Base-by-base conservation (phyloP, 2,329 filamentous ascomycete genomes). In the Sporothrix brasiliensis region DNA sequence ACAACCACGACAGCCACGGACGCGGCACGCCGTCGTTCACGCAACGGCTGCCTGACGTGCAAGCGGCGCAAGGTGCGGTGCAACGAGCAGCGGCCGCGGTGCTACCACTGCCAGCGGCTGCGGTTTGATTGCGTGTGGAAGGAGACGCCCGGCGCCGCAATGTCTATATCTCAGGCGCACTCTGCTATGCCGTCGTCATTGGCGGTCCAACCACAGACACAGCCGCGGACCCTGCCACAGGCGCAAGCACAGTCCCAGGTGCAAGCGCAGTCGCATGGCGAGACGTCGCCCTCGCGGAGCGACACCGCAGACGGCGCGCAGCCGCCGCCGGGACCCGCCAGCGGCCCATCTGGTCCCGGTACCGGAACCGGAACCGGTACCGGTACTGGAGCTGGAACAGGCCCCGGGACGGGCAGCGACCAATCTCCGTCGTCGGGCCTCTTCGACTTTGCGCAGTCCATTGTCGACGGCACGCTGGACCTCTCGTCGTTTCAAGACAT, bases 371-470 rank as follows among this genome's bases (percentile, higher is more conserved):
- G 34, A 34, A 34, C 34, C 34, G 34, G 34, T 6, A 9, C 34
- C 6, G 34, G 34, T 6, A 9, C 34, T 9, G 34, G 34, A 34
- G 6, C 34, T 9, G 34, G 34, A 34, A 34, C 34, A 34, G 34
- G 34, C 34, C 34, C 34, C 34, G 34, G 34, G 14, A 49, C 27
- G 1, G 41, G 61, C n/a, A 19, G 16, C 24, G 41, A 50, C 5
- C 41, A 49, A 2, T 27, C 61, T 44, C 44, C n/a, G 9, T 65
- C 61, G 11, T 65, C 61, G 41, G 47, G 44, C 44, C 19, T 61
- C 9, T 61, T 61, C 24, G 58, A 61, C 39, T 61, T 61, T 61
- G 58, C 58, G n/a, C 58, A 61, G 58, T 61, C 58, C 39, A 61
- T 61, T 27, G 58, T 61, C 58, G 58, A 61, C 58, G 58, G 58